A percentile compares a stretch with the other conserved stretches of the same genome.
These are phyloP conservation scores for Pythium biforme DNA, from an alignment of 352 stramenopile species.

Conservation along the genomic window DNA sequence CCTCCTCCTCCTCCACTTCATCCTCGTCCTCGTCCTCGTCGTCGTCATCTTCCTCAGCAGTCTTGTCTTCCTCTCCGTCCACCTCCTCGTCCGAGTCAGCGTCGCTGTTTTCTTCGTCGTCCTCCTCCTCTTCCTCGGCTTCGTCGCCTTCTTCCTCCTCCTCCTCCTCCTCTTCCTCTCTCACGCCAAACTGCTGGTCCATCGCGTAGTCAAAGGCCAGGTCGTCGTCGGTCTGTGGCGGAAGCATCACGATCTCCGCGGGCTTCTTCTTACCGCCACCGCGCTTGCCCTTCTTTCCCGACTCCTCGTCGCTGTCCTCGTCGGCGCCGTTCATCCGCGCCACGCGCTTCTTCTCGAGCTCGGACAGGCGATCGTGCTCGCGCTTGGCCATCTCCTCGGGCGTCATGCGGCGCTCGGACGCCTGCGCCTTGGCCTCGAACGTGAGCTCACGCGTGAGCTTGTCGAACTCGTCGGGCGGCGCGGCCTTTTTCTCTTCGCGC, in stretches of 20 bases:
- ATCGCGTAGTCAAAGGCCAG: conserved; percentile 86
- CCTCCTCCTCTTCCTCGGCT: conserved; percentile 37
- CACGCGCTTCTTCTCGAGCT: conserved; percentile 92
- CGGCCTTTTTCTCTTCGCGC: conserved; percentile 61
- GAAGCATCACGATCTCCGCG: conserved; percentile 68
- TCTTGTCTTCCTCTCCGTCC: conserved; percentile 58
- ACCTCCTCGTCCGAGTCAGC: conserved; percentile 46
- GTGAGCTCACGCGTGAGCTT: conserved; percentile 75
- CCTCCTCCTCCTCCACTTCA: conserved; percentile 66
- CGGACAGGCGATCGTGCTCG: conserved; percentile 88
- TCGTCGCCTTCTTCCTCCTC: conserved; percentile 37
- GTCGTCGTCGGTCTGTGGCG: conserved; percentile 85
- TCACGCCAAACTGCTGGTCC: conserved; percentile 52
- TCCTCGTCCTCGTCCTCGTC: conserved; percentile 44
- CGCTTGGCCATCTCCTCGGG: conserved; percentile 93
- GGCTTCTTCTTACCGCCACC: conserved; percentile 42
- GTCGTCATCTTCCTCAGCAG: conserved; percentile 53
- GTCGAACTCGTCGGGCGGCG: conserved; percentile 82
- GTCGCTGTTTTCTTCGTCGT: conserved; percentile 41
- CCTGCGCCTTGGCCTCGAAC: conserved; percentile 92
- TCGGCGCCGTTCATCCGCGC: conserved; percentile 94
- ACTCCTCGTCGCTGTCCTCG: conserved; percentile 60
- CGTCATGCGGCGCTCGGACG: conserved; percentile 93
- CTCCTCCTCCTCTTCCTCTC: conserved; percentile 46
- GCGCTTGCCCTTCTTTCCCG: conserved; percentile 35